These are phyloP conservation scores for Coemansia furcata DNA, from an alignment of 192 early-diverging fungal species.

Conservation along the genomic window DNA sequence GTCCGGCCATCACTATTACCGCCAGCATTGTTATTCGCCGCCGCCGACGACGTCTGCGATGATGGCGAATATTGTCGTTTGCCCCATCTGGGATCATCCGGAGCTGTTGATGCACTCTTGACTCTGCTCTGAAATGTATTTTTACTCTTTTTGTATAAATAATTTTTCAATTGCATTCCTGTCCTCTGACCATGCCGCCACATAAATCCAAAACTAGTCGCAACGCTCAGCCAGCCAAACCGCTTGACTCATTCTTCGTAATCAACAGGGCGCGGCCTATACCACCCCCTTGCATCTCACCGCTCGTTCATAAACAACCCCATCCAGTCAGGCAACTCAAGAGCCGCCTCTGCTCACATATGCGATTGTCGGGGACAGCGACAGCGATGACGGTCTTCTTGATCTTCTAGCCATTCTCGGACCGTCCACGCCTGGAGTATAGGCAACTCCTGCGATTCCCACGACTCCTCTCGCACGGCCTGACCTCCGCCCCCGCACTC, in stretches of 20 bases:
- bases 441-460: not conserved
- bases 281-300: not conserved
- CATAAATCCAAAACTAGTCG: not conserved
- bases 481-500: not conserved
- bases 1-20: too few relatives aligned
- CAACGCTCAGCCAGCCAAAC: not conserved
- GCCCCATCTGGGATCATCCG: not conserved
- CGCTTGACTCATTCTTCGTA: not conserved
- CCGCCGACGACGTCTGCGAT: not conserved
- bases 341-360: not conserved
- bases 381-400: conserved; percentile 33
- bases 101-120: not conserved
- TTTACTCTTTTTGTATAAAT: not conserved
- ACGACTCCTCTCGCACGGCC: not conserved
- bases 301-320: not conserved
- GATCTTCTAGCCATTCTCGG: conserved; percentile 34
- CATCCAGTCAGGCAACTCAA: not conserved
- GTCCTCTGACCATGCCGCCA: not conserved
- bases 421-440: not conserved
- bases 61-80: not conserved
- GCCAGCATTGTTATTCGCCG: too few relatives aligned
- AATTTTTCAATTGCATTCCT: not conserved
- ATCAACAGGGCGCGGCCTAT: not conserved
- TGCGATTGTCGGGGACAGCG: conserved; percentile 7
- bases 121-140: not conserved